Base-by-base conservation (phyloP, 2,329 filamentous ascomycete genomes). In the Alternaria arborescens region DNA sequence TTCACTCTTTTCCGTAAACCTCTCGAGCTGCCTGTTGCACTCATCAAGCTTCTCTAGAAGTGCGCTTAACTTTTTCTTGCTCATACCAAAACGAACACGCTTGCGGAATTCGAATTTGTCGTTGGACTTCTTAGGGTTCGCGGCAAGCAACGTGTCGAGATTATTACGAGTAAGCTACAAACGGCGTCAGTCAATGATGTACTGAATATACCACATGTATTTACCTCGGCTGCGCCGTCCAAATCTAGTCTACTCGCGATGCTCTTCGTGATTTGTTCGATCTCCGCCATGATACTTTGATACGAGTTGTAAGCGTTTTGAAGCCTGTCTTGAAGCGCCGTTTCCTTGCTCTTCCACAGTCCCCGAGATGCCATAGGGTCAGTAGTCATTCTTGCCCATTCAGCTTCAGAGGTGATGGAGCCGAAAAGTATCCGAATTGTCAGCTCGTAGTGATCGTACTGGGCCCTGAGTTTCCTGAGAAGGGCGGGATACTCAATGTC, bases 21-120 rank as follows among this genome's bases (percentile, higher is more conserved):
- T 70, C 52, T 79, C 77, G 4, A 79, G 67, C 51, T 78, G 75
- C 36, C 77, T 77, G 52, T 78, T 78, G 67, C 77, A 79, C 3
- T 77, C 74, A 36, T 77, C 71, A 20, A 79, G 61, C 58, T 79
- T 72, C 52, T 77, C 75, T 4, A 79, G 61, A 11, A 78, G 59
- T 22, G 66, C 68, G 50, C 77, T 78, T 46, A 79, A 72, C 16
- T 63, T 73, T 58, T 77, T 78, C 60, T 78, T 79, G 41, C 64
- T 73, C 76, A 78, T 79, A 4, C 73, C 73, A 54, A 78, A 78
- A 6, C 67, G 68, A 2, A 78, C 68, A 0, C 76, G 69, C 62
- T 78, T 78, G 26, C 65, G 70, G n/a, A 78, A 68, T 28, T 79
- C 75, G 43, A 75, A 78, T 42, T 71, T 74, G 34, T 73, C 71